Percentiles rank a stretch among this genome's conserved stretches.
Conservation (phyloP, 2,329 filamentous ascomycete species). For the Neopestalotiopsis clavispora region DNA sequence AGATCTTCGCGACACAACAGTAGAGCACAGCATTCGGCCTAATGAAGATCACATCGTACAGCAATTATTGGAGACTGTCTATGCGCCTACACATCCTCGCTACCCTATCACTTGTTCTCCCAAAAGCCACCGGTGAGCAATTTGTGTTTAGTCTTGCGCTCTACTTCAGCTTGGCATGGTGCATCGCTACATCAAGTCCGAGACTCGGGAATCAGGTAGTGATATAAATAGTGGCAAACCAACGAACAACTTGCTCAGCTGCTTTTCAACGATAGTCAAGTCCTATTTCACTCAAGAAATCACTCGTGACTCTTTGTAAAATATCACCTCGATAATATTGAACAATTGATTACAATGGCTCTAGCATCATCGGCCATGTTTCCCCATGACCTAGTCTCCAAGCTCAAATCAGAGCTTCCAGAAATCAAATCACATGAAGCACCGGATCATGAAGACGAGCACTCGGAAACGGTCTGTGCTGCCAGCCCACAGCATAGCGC, state of each 20-base stretch:
- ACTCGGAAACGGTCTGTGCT: not conserved
- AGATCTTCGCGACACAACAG: not conserved
- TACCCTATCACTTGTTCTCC: not conserved
- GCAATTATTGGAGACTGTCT: not conserved
- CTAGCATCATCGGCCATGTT: not conserved
- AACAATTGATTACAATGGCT: not conserved
- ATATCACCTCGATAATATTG: too few relatives aligned
- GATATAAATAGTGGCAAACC: not conserved
- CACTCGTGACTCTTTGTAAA: not conserved
- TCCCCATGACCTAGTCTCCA: not conserved
- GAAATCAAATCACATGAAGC: not conserved
- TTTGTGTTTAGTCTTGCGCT: not conserved
- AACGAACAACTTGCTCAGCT: not conserved
- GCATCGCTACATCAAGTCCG: not conserved
- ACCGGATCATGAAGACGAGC: not conserved
- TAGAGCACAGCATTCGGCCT: not conserved
- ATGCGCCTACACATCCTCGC: not conserved
- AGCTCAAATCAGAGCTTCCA: conserved; percentile 1
- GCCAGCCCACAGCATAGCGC: conserved; percentile 12
- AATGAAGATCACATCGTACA: not conserved
- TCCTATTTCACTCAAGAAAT: not conserved
- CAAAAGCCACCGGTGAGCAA: not conserved
- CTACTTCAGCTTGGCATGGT: not conserved
- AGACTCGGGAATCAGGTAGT: not conserved
- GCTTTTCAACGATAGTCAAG: not conserved